Evolutionary conservation across 2,329 filamentous ascomycete genomes (phyloP), one percentile per base, ranked within the genome.

Genomic region (Ophiostoma novo-ulmi): DNA sequence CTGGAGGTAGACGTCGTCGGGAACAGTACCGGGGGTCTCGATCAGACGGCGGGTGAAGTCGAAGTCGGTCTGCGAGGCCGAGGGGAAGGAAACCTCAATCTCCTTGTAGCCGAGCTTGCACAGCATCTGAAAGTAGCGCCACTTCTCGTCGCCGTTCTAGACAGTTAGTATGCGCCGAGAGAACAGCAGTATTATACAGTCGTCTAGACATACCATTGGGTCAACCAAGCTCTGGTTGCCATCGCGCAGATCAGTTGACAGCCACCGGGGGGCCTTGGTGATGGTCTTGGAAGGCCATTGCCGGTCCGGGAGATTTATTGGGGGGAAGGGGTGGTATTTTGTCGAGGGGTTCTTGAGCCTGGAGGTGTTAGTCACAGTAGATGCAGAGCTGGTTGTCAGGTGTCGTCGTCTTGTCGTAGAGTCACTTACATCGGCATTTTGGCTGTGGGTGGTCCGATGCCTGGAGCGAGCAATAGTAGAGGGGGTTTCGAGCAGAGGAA

Each of bases 21-120:
- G 93, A 10, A 94, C 87, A 17, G 88, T 85, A 58, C 91, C 92
- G 13, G 92, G 91, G 1, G 93, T 97, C 76, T 96, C 90, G 74
- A 97, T 88, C 75, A 98, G 84, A 77, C 90, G 88, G 75, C 93
- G 87, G 58, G 93, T 97, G 78, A 98, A 98, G 83, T 97, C 92
- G 83, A 94, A 98, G 82, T 98, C 95, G 77, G 91, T 97, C 78
- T 97, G 91, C 55, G 93, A 97, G 17, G 94, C 93, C 0, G 93
- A 97, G 68, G 94, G 94, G 81, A 97, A 98, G 5, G 94, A 95
- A 26, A 97, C 91, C 79, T 98, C 94, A 75, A 98, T 97, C 82
- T 98, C 94, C 82, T 97, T 98, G 85, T 96, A 98, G 76, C 95
- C 94, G 68, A 97, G 85, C 73, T 94, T 89, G 77, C 90, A 88